Conservation (phyloP, 176 grass and related monocot genomes). For the Juncus inflexus region DNA sequence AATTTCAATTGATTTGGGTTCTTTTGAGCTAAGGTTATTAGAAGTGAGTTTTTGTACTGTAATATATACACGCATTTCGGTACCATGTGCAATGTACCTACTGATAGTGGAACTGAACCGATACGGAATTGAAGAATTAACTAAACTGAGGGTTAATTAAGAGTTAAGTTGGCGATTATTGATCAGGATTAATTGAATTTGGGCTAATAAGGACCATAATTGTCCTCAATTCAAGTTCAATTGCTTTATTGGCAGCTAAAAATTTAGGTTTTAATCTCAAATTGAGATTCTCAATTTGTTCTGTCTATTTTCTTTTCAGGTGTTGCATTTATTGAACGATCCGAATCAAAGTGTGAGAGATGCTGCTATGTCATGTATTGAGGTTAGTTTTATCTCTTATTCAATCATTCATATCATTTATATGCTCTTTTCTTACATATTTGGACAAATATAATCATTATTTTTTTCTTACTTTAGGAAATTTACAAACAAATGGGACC, state of each 20-base stretch:
- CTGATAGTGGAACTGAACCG: too few relatives aligned
- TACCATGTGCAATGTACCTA: too few relatives aligned
- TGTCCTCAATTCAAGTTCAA: constrained; percentile 12
- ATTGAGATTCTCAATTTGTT: constrained; percentile 8
- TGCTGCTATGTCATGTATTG: constrained; percentile 76
- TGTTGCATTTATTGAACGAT: constrained; percentile 84
- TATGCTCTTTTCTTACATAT: not conserved
- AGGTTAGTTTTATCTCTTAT: constrained; percentile 38
- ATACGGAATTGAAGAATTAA: too few relatives aligned
- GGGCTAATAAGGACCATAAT: constrained; percentile 5
- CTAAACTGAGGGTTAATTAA: too few relatives aligned
- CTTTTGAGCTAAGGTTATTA: not conserved
- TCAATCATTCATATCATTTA: not conserved
- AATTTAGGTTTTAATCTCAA: not conserved
- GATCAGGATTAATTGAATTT: constrained; percentile 8
- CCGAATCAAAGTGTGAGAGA: constrained; percentile 86
- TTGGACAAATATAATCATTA: constrained; percentile 11
- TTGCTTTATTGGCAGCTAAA: constrained; percentile 10
- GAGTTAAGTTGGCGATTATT: too few relatives aligned
- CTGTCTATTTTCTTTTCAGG: constrained; percentile 33
- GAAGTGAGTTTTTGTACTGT: constrained; percentile 4
- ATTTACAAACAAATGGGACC: constrained; percentile 81
- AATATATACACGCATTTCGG: not conserved
- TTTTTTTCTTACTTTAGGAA: constrained; percentile 49
- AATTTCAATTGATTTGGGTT: constrained; percentile 12